Evolutionary conservation across 2,329 filamentous ascomycete genomes (phyloP).

Genomic region (Rhinocladiella mackenziei): DNA sequence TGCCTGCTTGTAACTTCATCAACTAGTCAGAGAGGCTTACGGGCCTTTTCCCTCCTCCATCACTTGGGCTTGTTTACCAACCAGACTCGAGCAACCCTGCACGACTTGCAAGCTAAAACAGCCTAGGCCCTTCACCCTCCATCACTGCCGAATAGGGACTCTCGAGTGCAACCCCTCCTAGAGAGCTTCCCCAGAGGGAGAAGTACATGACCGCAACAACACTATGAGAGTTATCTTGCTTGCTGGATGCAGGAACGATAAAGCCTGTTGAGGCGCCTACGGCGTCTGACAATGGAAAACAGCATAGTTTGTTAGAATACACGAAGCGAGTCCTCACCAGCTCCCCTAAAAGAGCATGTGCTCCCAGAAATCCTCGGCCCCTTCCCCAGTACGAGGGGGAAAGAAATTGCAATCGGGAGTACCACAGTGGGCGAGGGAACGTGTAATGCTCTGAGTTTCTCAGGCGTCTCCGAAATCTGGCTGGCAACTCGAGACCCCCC

Average conservation of each 20-base stretch:
- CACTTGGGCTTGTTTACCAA: constrained; percentile 16
- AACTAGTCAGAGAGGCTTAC: no score
- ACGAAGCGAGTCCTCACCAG: no score
- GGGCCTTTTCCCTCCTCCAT: constrained; percentile 2
- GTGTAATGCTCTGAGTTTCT: no score
- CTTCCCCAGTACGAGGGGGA: neutral
- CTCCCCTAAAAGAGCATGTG: no score
- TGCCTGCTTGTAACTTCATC: no score
- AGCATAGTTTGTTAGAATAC: no score
- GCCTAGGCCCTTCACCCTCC: constrained; percentile 11
- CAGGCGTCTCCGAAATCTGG: constrained; percentile 11
- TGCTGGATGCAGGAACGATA: no score
- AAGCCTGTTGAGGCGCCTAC: no score
- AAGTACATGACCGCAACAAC: no score
- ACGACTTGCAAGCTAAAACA: constrained; percentile 18
- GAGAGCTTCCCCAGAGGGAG: neutral
- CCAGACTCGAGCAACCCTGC: constrained; percentile 14
- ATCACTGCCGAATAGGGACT: constrained; percentile 9
- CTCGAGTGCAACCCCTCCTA: neutral
- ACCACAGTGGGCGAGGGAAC: constrained; percentile 1
- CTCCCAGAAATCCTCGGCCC: no score
- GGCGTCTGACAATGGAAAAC: no score
- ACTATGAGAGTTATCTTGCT: no score
- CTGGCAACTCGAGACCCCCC: neutral
- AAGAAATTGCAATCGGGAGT: constrained; percentile 4